Percentiles rank a stretch among this genome's conserved stretches.
Conservation (phyloP, 164 flowering plant species). For the Macadamia integrifolia region DNA sequence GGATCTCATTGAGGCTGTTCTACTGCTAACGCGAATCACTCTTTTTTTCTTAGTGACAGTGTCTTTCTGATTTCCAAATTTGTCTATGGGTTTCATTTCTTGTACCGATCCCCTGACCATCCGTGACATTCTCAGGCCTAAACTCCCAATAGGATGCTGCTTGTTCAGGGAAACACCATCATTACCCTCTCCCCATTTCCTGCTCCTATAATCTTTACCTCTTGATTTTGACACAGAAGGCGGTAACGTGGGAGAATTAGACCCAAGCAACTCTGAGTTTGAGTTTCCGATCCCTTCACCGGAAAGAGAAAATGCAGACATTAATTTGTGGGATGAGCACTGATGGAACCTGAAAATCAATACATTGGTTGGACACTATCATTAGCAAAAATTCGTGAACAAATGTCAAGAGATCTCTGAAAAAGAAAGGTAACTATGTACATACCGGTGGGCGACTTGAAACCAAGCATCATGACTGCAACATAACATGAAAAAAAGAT, state of each 20-base stretch:
- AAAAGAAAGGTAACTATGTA: conserved; percentile 5
- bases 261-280: conserved; percentile 19
- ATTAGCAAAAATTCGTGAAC: neutral
- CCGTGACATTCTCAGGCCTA: conserved; percentile 21
- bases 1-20: conserved; percentile 5
- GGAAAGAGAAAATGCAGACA: conserved; percentile 28
- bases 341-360: conserved; percentile 56
- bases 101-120: conserved; percentile 1
- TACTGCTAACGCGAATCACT: conserved; percentile 15
- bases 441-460: conserved; percentile 51
- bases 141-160: conserved; percentile 30
- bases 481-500: conserved; percentile 7
- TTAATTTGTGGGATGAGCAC: conserved; percentile 39
- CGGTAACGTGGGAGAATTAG: conserved; percentile 54
- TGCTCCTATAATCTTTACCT: conserved; percentile 50
- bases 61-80: conserved; percentile 15
- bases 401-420: neutral
- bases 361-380: neutral
- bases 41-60: conserved; percentile 11
- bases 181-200: conserved; percentile 26
- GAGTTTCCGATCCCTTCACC: conserved; percentile 18
- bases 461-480: conserved; percentile 73
- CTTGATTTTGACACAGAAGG: conserved; percentile 66
- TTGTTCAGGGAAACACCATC: conserved; percentile 16
- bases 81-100: conserved; percentile 20